A percentile compares a stretch with the other conserved stretches of the same genome.
These are phyloP conservation scores for Blastocystis hominis DNA, from an alignment of 352 stramenopile genomes.

Conservation along the genomic window DNA sequence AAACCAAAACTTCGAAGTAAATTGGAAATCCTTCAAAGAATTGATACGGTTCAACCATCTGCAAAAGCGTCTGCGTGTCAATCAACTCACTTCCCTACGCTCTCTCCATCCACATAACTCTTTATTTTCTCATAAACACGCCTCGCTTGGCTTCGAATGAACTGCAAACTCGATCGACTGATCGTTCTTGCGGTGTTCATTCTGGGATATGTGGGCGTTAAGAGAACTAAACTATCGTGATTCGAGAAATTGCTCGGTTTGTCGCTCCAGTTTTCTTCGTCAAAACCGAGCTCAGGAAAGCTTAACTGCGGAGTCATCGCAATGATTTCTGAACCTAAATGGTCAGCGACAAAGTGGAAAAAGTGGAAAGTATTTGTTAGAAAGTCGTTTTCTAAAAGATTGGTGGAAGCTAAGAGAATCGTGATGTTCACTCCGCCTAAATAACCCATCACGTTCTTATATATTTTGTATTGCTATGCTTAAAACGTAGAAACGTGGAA, in stretches of 20 bases:
- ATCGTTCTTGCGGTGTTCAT: background rate
- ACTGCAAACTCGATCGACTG: background rate
- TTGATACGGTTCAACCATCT: background rate
- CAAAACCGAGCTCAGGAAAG: background rate
- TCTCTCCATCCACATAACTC: background rate
- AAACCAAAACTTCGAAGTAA: background rate
- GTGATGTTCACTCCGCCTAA: slow-evolving; percentile 33
- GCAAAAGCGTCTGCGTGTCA: background rate
- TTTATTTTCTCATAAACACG: background rate
- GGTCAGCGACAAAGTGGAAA: background rate
- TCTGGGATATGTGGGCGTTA: slow-evolving; percentile 25
- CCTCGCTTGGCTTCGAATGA: background rate
- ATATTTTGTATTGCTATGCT: background rate
- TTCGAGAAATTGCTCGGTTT: background rate
- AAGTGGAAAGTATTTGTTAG: background rate
- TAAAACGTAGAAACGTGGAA: background rate
- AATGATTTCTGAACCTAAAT: background rate
- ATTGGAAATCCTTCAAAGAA: background rate
- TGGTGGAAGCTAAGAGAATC: background rate
- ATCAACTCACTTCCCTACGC: background rate
- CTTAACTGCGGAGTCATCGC: background rate
- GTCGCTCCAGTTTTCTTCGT: background rate
- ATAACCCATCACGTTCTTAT: slow-evolving; percentile 4
- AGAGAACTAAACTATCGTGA: background rate
- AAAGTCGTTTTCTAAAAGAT: background rate